A percentile compares a stretch with the other conserved stretches of the same genome.
Conservation (phyloP, 345 rosid genomes). For the Euclidium syriacum region DNA sequence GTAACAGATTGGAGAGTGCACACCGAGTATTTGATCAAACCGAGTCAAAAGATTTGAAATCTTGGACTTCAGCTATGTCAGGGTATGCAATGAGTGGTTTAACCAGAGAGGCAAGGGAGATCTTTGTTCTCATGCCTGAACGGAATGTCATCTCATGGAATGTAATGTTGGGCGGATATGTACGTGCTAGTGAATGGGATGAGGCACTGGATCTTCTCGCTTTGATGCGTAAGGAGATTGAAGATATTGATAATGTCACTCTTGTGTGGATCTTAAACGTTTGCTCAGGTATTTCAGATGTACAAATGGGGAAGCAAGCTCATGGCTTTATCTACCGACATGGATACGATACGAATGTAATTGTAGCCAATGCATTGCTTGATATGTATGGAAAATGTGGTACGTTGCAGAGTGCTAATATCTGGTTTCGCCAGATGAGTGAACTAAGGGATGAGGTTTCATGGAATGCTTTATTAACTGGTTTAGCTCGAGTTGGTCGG, state of each 20-base stretch:
- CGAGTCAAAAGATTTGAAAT: slow-evolving; percentile 45
- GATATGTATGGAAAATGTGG: slow-evolving; percentile 54
- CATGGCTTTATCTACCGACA: slow-evolving; percentile 67
- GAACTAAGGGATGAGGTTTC: slow-evolving; percentile 56
- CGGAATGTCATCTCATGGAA: slow-evolving; percentile 76
- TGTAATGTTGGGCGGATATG: slow-evolving; percentile 76
- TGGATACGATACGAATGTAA: slow-evolving; percentile 40
- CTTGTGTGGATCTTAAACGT: slow-evolving; percentile 54
- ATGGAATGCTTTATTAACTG: slow-evolving; percentile 74
- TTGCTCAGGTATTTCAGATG: slow-evolving; percentile 62
- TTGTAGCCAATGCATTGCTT: slow-evolving; percentile 64
- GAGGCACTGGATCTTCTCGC: slow-evolving; percentile 51
- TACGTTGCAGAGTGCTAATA: slow-evolving; percentile 20
- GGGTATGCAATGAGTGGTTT: slow-evolving; percentile 62
- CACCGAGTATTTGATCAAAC: slow-evolving; percentile 52
- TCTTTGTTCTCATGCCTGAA: slow-evolving; percentile 75
- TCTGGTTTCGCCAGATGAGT: slow-evolving; percentile 69
- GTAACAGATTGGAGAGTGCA: slow-evolving; percentile 56
- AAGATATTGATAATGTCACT: slow-evolving; percentile 58
- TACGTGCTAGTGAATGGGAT: slow-evolving; percentile 48
- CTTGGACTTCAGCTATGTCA: slow-evolving; percentile 71
- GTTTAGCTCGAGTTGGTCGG: slow-evolving; percentile 52
- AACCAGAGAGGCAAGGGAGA: slow-evolving; percentile 56
- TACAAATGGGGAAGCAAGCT: slow-evolving; percentile 69
- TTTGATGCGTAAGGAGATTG: slow-evolving; percentile 42